Base-by-base conservation (phyloP, 441 rosid genomes). In the Adansonia madagascariensis region DNA sequence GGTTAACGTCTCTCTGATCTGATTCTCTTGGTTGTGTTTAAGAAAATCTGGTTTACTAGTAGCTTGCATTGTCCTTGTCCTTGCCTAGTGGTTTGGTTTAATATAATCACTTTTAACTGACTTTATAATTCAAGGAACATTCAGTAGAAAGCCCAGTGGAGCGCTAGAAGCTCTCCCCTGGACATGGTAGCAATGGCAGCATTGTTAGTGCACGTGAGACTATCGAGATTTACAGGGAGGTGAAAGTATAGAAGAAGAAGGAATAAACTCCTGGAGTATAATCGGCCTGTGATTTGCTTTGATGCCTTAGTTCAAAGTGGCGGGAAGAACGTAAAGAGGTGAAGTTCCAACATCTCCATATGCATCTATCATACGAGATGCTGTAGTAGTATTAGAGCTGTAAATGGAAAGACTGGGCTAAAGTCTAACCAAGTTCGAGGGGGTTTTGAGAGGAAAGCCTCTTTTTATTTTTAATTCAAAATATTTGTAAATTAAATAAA, bases 321-420 rank as follows among this genome's bases (percentile, higher is more conserved):
- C 83, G 76, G 80, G 70, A 65, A 81, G 80, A 60, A 85, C 86
- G 75, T 85, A 85, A 59, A 85, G 66, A 11, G 88, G 88, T 27
- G 86, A 85, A 52, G 31, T 27, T 27, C 31, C 31, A 27, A 27
- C 31, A 27, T 27, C 31, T 27, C 31, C 31, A 27, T 27, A 27
- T 27, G 31, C 31, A 27, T 27, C 31, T 27, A 27, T 27, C 31
- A 27, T 27, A 27, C 31, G 31, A 27, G 31, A 27, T 27, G 31
- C 2, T 27, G 31, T 27, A 27, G 31, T 27, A 27, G 2, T 27
- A 27, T 1, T 27, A 27, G 31, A 27, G 31, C 31, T 27, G 31
- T 27, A 27, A 27, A 27, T 27, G 31, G 2, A 1, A 27, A 27
- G 31, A 27, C 31, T 27, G 31, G 31, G 31, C 31, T 27, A 27